Conservation (phyloP, 2,329 filamentous ascomycete genomes). For the Ceratocystis papillata region DNA sequence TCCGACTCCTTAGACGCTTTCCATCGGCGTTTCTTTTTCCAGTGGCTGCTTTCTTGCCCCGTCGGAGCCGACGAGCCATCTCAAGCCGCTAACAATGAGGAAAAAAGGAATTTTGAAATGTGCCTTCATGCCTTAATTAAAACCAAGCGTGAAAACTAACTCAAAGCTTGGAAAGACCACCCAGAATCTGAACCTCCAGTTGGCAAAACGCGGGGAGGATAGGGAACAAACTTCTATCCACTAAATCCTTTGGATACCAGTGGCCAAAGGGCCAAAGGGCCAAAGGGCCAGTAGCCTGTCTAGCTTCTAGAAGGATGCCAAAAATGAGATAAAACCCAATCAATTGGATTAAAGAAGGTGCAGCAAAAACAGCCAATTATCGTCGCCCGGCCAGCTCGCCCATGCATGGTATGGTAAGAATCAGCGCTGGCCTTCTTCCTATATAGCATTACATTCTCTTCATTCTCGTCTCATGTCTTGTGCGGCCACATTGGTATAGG, state of each 20-base stretch:
- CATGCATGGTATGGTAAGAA: no score
- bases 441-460: no score
- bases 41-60: neutral
- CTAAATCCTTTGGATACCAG: neutral
- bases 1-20: neutral
- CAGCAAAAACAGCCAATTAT: neutral
- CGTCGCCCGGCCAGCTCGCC: no score
- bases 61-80: neutral
- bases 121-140: no score
- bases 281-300: neutral
- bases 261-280: neutral
- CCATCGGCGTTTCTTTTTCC: neutral
- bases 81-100: neutral
- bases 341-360: neutral
- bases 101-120: neutral
- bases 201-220: conserved; percentile 6
- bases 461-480: no score
- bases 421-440: no score
- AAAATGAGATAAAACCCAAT: neutral
- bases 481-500: no score
- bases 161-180: neutral
- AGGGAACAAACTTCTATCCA: neutral
- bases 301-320: conserved; percentile 14
- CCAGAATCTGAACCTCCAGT: neutral
- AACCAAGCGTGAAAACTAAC: neutral